phyloP scores from a whole-genome alignment of 306 rosid genomes.

The Hippophae tibetana region DNA sequence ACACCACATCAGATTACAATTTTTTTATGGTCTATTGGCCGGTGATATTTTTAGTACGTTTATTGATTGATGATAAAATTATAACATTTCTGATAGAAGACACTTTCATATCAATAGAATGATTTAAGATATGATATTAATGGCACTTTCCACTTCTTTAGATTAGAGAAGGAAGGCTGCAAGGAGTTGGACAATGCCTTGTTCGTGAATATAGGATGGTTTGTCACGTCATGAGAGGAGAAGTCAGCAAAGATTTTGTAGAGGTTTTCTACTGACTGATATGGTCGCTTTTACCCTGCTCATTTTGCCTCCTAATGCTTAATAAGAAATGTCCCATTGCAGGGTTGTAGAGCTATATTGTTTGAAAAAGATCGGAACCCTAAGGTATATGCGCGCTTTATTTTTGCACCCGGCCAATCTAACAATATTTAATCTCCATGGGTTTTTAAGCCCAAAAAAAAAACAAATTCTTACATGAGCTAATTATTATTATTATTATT shows the following conservation, averaged over 20 bases:
- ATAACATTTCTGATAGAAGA: background rate
- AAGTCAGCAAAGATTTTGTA: conserved; percentile 74
- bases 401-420: background rate
- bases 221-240: conserved; percentile 57
- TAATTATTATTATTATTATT: background rate
- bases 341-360: conserved; percentile 95
- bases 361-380: conserved; percentile 86
- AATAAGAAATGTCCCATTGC: conserved; percentile 19
- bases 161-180: conserved; percentile 77
- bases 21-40: too few species aligned
- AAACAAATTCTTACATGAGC: too few species aligned
- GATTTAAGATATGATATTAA: background rate
- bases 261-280: conserved; percentile 37
- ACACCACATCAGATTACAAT: too few species aligned
- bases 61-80: too few species aligned
- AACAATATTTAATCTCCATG: background rate
- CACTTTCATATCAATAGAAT: background rate
- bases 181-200: conserved; percentile 80
- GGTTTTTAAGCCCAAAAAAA: too few species aligned
- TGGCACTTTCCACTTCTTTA: background rate
- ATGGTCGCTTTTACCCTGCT: conserved; percentile 3
- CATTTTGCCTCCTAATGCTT: conserved; percentile 18
- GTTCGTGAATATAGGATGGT: conserved; percentile 72
- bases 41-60: too few species aligned
- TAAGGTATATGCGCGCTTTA: conserved; percentile 37